Evolutionary conservation across 768 basidiomycete species (phyloP), one percentile per base, ranked within the genome.

Genomic region (Cystoderma amianthinum): DNA sequence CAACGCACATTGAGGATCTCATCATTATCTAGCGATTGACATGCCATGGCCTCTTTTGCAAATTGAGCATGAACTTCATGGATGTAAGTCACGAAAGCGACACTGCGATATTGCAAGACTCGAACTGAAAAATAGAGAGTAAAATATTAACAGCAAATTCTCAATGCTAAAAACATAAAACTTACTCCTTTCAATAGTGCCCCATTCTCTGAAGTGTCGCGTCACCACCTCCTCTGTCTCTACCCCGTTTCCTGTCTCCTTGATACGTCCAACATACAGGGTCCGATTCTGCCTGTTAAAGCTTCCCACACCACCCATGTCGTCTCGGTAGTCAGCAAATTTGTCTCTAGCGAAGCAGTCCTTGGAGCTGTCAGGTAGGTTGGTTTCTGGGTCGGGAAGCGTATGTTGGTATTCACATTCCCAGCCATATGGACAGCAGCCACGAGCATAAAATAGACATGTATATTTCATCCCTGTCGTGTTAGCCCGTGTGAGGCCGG

Each of bases 271-370:
- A 34, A 99, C 78, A 58, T 99, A 99, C 12, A 99, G 58, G 28
- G 96, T 98, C 44, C 95, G 68, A 59, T 99, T 99, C 60, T 91
- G 85, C 28, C 94, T 67, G 53, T 85, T 87, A 66, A 98, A 98
- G 45, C 88, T 92, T 10, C 96, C 96, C 21, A 98, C 95, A 64
- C 96, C 96, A 52, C 96, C 96, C 96, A 99, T 98, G 59, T 99
- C 96, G 58, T 99, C 96, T 45, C 95, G 71, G 62, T 99, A 99
- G 62, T 96, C 93, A 0, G 93, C 68, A 60, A 97, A 96, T 65
- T 97, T 97, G 68, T 96, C 93, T 35, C 96, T 72, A 0, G 90
- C 92, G 57, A 99, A 99, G 58, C 92, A 95, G 61, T 99, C 96
- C 59, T 95, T 89, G 5, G 93, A 90, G 33, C 82, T 82, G 63